phyloP scores from a whole-genome alignment of 345 rosid genomes.

The Eucalyptus cladocalyx region DNA sequence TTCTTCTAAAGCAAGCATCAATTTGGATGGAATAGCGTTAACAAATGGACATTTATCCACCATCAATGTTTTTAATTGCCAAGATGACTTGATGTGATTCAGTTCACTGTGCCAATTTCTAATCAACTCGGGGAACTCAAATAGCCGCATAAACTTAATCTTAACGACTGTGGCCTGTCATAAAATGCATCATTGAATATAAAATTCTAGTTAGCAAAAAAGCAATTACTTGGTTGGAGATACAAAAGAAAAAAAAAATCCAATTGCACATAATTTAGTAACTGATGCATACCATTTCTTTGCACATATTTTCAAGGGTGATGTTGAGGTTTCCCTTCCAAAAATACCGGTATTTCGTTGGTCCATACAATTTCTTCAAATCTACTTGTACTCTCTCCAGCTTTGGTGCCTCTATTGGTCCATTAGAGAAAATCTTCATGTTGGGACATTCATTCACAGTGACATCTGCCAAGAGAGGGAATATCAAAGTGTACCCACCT shows the following conservation, averaged over 20 bases:
- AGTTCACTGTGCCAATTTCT: not conserved
- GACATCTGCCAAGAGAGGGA: not conserved
- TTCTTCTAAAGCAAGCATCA: not conserved
- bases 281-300: not conserved
- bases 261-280: not conserved
- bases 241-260: not conserved
- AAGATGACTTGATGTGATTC: not conserved
- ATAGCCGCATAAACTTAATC: not conserved
- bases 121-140: not conserved
- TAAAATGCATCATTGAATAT: not conserved
- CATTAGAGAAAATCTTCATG: not conserved
- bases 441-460: not conserved
- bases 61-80: not conserved
- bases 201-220: not conserved
- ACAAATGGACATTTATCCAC: not conserved
- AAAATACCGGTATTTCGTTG: not conserved
- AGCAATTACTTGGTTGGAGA: too few species aligned
- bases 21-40: not conserved
- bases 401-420: not conserved
- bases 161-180: not conserved
- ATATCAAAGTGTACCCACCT: not conserved
- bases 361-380: too few species aligned
- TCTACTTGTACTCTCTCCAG: not conserved
- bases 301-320: not conserved
- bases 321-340: not conserved